Evolutionary conservation across 2,329 filamentous ascomycete genomes (phyloP), one percentile per base, ranked within the genome.

Genomic region (Lachnellula arida): DNA sequence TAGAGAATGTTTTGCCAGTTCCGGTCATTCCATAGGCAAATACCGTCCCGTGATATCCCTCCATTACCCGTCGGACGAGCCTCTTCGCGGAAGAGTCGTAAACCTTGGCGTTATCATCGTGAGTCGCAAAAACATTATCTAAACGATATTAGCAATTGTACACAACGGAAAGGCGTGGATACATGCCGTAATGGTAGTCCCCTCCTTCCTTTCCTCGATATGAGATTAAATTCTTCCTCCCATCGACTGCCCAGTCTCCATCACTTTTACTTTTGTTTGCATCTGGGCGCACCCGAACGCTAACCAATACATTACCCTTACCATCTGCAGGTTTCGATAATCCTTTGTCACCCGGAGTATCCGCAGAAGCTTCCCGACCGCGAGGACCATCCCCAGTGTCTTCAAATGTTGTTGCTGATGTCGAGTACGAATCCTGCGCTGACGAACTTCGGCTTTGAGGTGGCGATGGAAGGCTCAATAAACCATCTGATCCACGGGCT

Each of bases 1-100:
- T 99, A 40, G 93, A 97, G 72, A 97, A 99, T 0, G 94, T 99
- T 76, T 99, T 99, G 64, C 94, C 94, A 0, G 94, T 97, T 60
- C 94, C 94, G 4, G 94, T 99, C 92, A 97, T 97, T 69, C 94
- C 94, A 71, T 99, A 99, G 17, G 93, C 93, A 71, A 99, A 97
- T 23, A 99, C 94, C 1, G 94, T 99, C 57, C 93, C 94, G 68
- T 97, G 93, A 71, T 97, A 99, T 43, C 94, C 94, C 76, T 99
- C 94, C 94, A 99, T 99, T 49, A 99, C 94, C 67, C 94, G 82
- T 64, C 94, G 88, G 47, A 99, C 94, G 51, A 99, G 79, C 60
- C 94, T 88, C 74, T 97, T 97, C 44, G 94, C 94, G 46, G 85
- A 89, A 60, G 93, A 86, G 73, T 99, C 94, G 71, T 99, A 99